Evolutionary conservation across 225 moss, liverwort and hornwort species (phyloP), one percentile per base, ranked within the genome.

Genomic region (Neckera pumila): DNA sequence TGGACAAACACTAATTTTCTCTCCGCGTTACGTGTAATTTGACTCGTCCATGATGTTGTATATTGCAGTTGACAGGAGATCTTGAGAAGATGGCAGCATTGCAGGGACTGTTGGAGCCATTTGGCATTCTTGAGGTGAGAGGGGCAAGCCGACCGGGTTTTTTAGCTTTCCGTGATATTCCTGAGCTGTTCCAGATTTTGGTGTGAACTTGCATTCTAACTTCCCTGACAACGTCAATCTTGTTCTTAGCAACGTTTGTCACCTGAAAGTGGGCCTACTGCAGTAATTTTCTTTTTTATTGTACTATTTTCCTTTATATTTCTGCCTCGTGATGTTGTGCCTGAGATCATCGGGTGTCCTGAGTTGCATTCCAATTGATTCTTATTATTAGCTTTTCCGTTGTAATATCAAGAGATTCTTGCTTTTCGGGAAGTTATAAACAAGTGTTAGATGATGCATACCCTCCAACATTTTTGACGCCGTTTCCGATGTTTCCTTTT

Each of bases 51-150:
- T 79, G 59, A 47, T 87, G 56, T 80, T 49, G 23, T 56, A 15
- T 56, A 77, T 51, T 79, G 51, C 91, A 97, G 95, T 89, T 97
- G 69, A 95, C 96, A 59, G 96, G 97, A 90, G 95, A 94, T 80
- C 90, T 96, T 84, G 97, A 95, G 82, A 97, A 96, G 91, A 97
- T 96, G 96, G 95, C 97, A 84, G 95, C 97, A 23, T 86, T 97
- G 90, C 96, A 97, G 88, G 90, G 92, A 47, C 82, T 97, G 45
- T 91, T 97, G 81, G 93, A 93, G 83, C 95, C 97, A 66, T 95
- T 95, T 79, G 95, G 97, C 61, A 95, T 96, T 84, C 91, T 96
- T 77, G 97, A 97, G 96, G 96, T 96, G 86, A 83, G 83, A 69
- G 70, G 71, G 25, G 30, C 78, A 72, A 33, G 40, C 61, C 33